Evolutionary conservation across 495 filamentous ascomycete genomes (phyloP), one percentile per base, ranked within the genome.

Genomic region (Chaetomium tenue): DNA sequence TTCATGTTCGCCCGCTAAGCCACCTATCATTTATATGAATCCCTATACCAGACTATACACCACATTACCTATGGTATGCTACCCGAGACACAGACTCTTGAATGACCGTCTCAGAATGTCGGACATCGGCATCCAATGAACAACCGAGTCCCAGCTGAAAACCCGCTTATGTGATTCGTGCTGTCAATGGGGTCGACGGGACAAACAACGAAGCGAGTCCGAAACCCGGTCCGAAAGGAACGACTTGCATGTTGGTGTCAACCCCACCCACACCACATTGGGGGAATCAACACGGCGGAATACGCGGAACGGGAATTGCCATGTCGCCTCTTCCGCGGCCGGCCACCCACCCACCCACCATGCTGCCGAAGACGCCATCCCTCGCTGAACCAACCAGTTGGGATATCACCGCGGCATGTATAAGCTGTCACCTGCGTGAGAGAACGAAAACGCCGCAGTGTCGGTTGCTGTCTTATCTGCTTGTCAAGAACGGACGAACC

Each of bases 181-280:
- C 23, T 37, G 50, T 44, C 61, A 56, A 23, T 6, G 2, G 33
- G 33, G 1, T 15, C 16, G 13, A 15, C 40, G 40, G 40, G 3
- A 56, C 16, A 20, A 28, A 22, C 51, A 11, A 12, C 51, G 40
- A 30, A 15, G 25, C 25, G 28, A 48, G 54, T 20, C 61, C 53
- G 40, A 63, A 63, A 23, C 42, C 61, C 58, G 58, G 25, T 11
- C 25, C 23, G 15, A 18, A 26, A 58, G n/a, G 13, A 44, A 44
- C 40, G 40, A 47, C 48, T 26, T 12, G 23, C 48, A 20, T 1
- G 6, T 51, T 51, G 4, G 22, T 4, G 11, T 51, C 48, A 44
- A 44, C 40, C 16, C 40, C 40, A 44, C 40, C 40, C 48, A 51
- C 48, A 51, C 44, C 18, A 18, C n/a, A 3, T 30, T 30, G 6